phyloP scores from a whole-genome alignment of 306 rosid genomes.

The Cicer judaicum region DNA sequence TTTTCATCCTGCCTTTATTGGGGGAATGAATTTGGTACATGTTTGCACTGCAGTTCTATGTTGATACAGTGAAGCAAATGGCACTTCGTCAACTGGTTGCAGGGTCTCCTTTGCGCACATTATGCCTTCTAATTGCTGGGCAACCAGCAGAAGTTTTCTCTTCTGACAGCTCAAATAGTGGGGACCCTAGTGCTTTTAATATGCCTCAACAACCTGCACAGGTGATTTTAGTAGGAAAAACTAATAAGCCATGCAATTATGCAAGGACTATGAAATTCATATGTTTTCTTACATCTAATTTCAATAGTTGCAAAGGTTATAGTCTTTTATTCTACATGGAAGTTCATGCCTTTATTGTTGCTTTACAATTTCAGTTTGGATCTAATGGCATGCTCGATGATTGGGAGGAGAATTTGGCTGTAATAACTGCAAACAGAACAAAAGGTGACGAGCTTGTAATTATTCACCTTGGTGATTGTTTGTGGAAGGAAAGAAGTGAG shows the following conservation, averaged over 20 bases:
- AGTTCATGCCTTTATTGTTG: slow-evolving; percentile 38
- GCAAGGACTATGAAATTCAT: slow-evolving; percentile 9
- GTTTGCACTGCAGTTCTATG: slow-evolving; percentile 77
- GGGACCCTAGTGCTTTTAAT: slow-evolving; percentile 46
- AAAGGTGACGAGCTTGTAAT: slow-evolving; percentile 93
- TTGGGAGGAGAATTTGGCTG: slow-evolving; percentile 97
- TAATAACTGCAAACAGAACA: slow-evolving; percentile 94
- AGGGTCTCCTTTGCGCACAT: slow-evolving; percentile 91
- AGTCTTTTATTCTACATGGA: slow-evolving; percentile 31
- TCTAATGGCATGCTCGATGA: slow-evolving; percentile 76
- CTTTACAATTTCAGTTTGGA: slow-evolving; percentile 57
- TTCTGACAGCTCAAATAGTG: slow-evolving; percentile 43
- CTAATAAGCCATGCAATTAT: slow-evolving; percentile 9
- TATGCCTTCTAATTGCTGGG: slow-evolving; percentile 93
- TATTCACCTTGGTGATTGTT: slow-evolving; percentile 88
- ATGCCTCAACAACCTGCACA: slow-evolving; percentile 61
- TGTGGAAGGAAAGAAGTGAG: slow-evolving; percentile 93
- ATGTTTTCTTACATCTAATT: slow-evolving; percentile 21
- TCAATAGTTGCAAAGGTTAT: slow-evolving; percentile 23
- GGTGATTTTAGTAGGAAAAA: slow-evolving; percentile 56
- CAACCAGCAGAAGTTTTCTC: slow-evolving; percentile 97
- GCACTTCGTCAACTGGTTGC: slow-evolving; percentile 77
- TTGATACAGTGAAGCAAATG: slow-evolving; percentile 91
- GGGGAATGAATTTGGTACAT: slow-evolving; percentile 44
- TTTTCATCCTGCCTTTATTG: slow-evolving; percentile 33